Percentiles rank a stretch among this genome's conserved stretches.
Evolutionary conservation across 2,329 filamentous ascomycete species (phyloP).

Genomic region (Metarhizium guizhouense): DNA sequence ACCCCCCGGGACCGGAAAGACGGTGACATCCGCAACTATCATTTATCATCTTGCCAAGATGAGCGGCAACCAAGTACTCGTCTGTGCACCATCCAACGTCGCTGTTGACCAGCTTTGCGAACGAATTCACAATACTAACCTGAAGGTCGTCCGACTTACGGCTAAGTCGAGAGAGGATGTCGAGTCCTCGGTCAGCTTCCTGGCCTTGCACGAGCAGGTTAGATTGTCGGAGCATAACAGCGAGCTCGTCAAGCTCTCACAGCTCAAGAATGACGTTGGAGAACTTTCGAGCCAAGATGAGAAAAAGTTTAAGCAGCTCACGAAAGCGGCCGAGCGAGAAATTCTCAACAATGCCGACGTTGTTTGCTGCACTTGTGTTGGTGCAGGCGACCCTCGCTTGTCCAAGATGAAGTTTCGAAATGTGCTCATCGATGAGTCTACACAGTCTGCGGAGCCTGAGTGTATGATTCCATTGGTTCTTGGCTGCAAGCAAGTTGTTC

Average conservation of each 20-base stretch:
- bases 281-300: slow-evolving; percentile 93
- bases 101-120: slow-evolving; percentile 97
- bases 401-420: slow-evolving; percentile 98
- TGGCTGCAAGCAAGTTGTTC: slow-evolving; percentile 97
- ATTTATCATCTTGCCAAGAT: slow-evolving; percentile 97
- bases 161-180: slow-evolving; percentile 98
- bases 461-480: slow-evolving; percentile 98
- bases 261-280: slow-evolving; percentile 84
- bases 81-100: slow-evolving; percentile 96
- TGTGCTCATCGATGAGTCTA: slow-evolving; percentile 95
- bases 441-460: slow-evolving; percentile 94
- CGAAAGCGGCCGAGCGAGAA: slow-evolving; percentile 86
- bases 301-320: slow-evolving; percentile 96
- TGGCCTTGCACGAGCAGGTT: slow-evolving; percentile 93
- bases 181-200: slow-evolving; percentile 92
- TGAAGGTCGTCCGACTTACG: slow-evolving; percentile 97
- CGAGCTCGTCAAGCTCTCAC: slow-evolving; percentile 83
- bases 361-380: slow-evolving; percentile 97
- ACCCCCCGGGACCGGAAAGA: slow-evolving; percentile 95
- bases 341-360: slow-evolving; percentile 94
- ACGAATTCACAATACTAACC: slow-evolving; percentile 84
- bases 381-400: slow-evolving; percentile 88
- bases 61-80: slow-evolving; percentile 87
- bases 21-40: slow-evolving; percentile 95
- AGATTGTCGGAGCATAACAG: slow-evolving; percentile 95